Conservation (phyloP, 208 protist genomes). For the Trichomonas gallinae region DNA sequence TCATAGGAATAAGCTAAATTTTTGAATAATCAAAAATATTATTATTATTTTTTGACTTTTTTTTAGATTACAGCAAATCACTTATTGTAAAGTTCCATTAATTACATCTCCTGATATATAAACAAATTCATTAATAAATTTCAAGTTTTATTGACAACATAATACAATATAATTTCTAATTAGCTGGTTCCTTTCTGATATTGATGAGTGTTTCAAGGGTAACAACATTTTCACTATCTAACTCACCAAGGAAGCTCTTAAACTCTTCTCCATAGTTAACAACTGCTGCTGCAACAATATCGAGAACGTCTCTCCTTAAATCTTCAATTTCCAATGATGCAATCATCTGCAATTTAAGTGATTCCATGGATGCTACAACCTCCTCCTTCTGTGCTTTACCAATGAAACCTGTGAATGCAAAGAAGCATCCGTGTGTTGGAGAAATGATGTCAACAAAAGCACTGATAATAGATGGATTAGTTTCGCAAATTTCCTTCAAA, state of each 20-base stretch:
- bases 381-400: not conserved
- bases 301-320: not conserved
- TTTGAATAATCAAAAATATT: too few species aligned
- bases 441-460: not conserved
- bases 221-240: not conserved
- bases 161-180: not conserved
- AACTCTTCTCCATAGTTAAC: not conserved
- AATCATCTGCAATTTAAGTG: not conserved
- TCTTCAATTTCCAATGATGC: not conserved
- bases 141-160: too few species aligned
- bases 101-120: too few species aligned
- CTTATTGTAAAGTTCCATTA: too few species aligned
- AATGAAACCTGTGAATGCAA: not conserved
- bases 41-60: too few species aligned
- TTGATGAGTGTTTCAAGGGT: not conserved
- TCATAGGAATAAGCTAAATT: too few species aligned
- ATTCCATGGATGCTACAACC: not conserved
- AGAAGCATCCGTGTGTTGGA: not conserved
- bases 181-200: not conserved
- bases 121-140: too few species aligned
- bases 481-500: not conserved
- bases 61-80: too few species aligned
- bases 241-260: not conserved
- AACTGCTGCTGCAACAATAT: not conserved
- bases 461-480: not conserved